Base-by-base conservation (phyloP, 148 eudicot species). In the Rhododendron ovatum region DNA sequence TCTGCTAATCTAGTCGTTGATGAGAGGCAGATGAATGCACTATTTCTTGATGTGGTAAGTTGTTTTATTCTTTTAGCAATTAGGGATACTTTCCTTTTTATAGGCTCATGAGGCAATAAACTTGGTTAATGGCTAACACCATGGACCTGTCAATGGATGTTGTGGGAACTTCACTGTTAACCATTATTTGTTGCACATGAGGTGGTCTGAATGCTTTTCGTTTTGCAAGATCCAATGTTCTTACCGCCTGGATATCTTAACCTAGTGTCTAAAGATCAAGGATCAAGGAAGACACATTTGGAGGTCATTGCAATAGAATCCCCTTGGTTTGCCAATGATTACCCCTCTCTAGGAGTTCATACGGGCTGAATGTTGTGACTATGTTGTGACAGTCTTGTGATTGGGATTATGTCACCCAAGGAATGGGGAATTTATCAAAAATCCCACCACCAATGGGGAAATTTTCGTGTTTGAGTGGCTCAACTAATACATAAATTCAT, bases 11-110 rank as follows among this genome's bases (percentile, higher is more conserved):
- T 97, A 87, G 83, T 91, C 15, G 93, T 95, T 85, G 99, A 97
- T 86, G 98, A 97, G 84, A 93, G 98, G 90, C 96, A 97, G 86
- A 97, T 97, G 99, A 97, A 97, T 89, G 96, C 98, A 65, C 88
- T 97, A 8, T 97, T 97, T 89, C 96, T 97, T 76, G 98, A 97
- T 84, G 85, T 97, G 90, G 99, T 97, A 89, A 93, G 89, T 85
- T 71, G 10, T 85, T 85, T 61, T 51, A 15, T 45, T 13, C 24
- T 30, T 82, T 61, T 59, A 12, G 45, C 35, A 17, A 76, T 73
- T n/a, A 28, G 14, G 17, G 22, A 15, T 28, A 1, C 12, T 53
- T 17, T 17, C 74, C 37, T 9, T 33, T 50, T 26, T 67, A n/a
- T 71, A 45, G 57, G 77, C 35, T 24, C 22, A 22, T 47, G 78